Conservation (phyloP, 306 rosid genomes). For the Gastrolobium bilobum region DNA sequence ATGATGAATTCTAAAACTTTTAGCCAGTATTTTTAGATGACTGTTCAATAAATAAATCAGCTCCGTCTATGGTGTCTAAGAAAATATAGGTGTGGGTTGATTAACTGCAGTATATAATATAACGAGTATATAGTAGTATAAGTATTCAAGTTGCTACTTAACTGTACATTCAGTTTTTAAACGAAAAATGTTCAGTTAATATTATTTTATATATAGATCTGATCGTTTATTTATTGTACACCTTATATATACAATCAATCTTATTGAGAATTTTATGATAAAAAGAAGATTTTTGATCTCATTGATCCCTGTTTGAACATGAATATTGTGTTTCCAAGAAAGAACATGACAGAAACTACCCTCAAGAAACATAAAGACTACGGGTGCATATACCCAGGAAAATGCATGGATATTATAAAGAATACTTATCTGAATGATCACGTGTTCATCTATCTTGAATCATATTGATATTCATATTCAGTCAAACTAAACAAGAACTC, state of each 20-base stretch:
- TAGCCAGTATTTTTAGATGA: neutral
- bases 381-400: conserved; percentile 12
- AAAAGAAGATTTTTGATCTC: neutral
- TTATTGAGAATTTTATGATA: neutral
- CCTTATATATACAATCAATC: neutral
- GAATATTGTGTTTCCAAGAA: conserved; percentile 12
- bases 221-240: neutral
- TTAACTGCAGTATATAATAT: neutral
- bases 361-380: conserved; percentile 2
- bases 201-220: neutral
- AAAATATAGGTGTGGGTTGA: neutral
- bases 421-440: conserved; percentile 4
- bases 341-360: conserved; percentile 30
- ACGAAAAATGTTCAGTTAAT: neutral
- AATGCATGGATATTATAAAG: neutral
- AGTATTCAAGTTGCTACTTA: neutral
- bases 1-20: neutral
- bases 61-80: neutral
- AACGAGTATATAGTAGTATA: neutral
- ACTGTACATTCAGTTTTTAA: neutral
- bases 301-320: conserved; percentile 1
- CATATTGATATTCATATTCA: neutral
- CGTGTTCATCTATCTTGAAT: conserved; percentile 24
- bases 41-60: neutral
- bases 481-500: conserved; percentile 15